Evolutionary conservation across 805 yeast genomes (phyloP), one percentile per base, ranked within the genome.

Genomic region (Jamesozyma gamospora): DNA sequence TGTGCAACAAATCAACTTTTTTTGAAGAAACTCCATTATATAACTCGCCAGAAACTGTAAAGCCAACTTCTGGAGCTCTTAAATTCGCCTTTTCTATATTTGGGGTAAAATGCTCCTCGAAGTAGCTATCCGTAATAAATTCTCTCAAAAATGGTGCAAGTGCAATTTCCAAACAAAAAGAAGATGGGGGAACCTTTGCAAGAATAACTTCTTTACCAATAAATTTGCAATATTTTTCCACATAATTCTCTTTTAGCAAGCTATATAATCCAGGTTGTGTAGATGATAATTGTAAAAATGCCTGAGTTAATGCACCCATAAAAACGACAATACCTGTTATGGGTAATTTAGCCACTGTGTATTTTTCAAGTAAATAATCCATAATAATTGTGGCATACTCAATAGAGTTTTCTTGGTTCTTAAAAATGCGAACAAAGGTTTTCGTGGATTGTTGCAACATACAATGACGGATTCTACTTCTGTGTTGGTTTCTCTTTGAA

Each of bases 61-160:
- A 72, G 0, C 84, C 73, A 29, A 66, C 58, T 52, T 86, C 96
- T 0, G 95, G 80, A 2, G 94, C 75, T 57, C 95, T 73, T 46
- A 88, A 65, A 36, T 81, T 67, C 1, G 88, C 73, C 54, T 82
- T 85, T 51, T 83, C 88, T 36, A 88, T 51, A 15, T 72, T 69
- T 2, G 94, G 85, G 6, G 76, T 59, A 14, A 82, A 51, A 6
- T 46, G 38, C 2, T 59, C 45, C 16, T 53, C 56, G 37, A 78
- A 65, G 4, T 60, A 54, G 0, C 59, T 65, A 14, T 62, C 59
- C 8, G 59, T 49, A 13, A 78, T 51, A 45, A 65, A 70, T 28
- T 69, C 69, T 14, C 55, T 50, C 18, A 77, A 56, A 46, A 75
- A 73, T 6, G 62, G 56, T n/a, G 57, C 49, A 28, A 77, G 56